Evolutionary conservation across 2,329 filamentous ascomycete genomes (phyloP), one percentile per base, ranked within the genome.

Genomic region (Aspergillus eucalypticola): DNA sequence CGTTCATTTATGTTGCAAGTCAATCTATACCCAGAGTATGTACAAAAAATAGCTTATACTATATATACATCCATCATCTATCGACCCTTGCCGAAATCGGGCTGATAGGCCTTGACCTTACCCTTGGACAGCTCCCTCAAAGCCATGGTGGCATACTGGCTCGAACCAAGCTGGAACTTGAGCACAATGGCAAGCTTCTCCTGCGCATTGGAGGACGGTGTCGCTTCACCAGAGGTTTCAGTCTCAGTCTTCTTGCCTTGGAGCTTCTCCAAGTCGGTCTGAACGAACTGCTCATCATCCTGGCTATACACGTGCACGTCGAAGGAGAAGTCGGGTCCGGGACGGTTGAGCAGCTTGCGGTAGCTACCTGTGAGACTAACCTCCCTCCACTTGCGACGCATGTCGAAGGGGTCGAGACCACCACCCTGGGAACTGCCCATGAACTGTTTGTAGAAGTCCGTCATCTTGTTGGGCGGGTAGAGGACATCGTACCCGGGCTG

Each of bases 331-430:
- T 82, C 78, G 7, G 82, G 76, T 2, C 86, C 84, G 69, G 92
- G 91, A 21, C 84, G 84, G 35, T 90, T 88, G 67, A 98, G 84
- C 27, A 96, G 73, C 75, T 94, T 95, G 64, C 95, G 87, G 76
- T 99, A 99, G 25, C 89, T 86, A 2, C 95, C 96, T 52, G 90
- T 91, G 1, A 99, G 82, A 73, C 91, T 96, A 71, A 95, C 89
- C 69, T 98, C 95, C 71, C 89, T 90, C 78, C 93, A 92, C 54
- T 85, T 84, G 17, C 94, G 86, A 11, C 91, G 88, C 95, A 99
- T 98, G 64, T 92, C 83, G 70, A 89, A 84, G 0, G 95, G 94
- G 73, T 96, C 88, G 11, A 99, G 82, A 1, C 81, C 79, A 10
- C 94, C 94, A 62, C 95, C 93, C 63, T 86, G 84, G 51, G 90